phyloP scores from a whole-genome alignment of 1,139 yeast species.

The Diutina mesorugosa region DNA sequence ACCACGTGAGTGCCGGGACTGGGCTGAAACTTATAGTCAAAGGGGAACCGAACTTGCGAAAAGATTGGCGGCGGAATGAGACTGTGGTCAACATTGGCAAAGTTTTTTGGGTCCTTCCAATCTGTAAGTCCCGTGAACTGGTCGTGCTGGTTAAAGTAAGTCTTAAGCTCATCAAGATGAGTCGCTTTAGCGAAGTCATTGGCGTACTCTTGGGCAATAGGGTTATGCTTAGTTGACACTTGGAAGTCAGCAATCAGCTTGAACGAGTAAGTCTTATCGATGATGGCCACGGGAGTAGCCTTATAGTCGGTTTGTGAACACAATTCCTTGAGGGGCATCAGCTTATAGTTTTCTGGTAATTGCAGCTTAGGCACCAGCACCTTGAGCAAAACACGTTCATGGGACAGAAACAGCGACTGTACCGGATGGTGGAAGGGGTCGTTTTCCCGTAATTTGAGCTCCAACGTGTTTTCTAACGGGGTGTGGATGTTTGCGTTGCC shows the following conservation, averaged over 20 bases:
- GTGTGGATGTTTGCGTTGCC: conserved; percentile 7
- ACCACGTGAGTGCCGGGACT: conserved; percentile 40
- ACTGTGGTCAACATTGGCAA: conserved; percentile 39
- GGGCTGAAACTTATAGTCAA: conserved; percentile 37
- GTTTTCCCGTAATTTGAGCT: conserved; percentile 43
- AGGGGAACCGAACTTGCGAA: conserved; percentile 66
- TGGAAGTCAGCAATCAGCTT: conserved; percentile 88
- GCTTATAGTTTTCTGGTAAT: conserved; percentile 27
- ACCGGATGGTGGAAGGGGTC: conserved; percentile 82
- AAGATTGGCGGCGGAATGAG: conserved; percentile 83
- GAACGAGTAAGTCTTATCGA: conserved; percentile 63
- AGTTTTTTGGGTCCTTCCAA: conserved; percentile 6
- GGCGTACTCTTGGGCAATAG: conserved; percentile 25
- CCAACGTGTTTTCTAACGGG: conserved; percentile 22
- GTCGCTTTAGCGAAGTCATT: conserved; percentile 12
- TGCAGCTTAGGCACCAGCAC: conserved; percentile 51
- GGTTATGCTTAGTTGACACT: conserved; percentile 45
- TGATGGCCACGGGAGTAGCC: conserved; percentile 52
- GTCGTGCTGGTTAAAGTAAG: conserved; percentile 24
- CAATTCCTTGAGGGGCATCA: conserved; percentile 34
- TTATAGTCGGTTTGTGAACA: conserved; percentile 17
- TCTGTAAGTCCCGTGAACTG: conserved; percentile 15
- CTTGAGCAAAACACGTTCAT: conserved; percentile 58
- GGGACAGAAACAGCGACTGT: conserved; percentile 32
- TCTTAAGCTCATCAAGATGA: conserved; percentile 24